phyloP scores from a whole-genome alignment of 306 rosid genomes.

The Quercus dentata region DNA sequence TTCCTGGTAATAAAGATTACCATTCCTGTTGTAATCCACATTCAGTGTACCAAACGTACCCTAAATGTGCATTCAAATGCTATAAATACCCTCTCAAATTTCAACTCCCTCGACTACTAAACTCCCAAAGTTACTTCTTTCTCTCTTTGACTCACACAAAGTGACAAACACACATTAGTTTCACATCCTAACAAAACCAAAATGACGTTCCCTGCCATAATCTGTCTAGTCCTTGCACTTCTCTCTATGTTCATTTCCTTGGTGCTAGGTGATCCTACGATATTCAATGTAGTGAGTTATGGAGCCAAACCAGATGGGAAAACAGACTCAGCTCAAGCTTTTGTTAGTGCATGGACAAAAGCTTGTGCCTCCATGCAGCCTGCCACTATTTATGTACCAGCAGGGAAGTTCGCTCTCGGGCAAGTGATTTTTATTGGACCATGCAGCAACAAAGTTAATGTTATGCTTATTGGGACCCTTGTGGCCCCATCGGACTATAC shows the following conservation, averaged over 20 bases:
- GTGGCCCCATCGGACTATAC: constrained; percentile 42
- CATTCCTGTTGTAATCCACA: no score
- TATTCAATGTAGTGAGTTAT: constrained; percentile 23
- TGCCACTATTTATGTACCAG: constrained; percentile 38
- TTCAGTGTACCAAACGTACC: no score
- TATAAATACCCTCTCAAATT: constrained; percentile 17
- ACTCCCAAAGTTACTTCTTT: not conserved
- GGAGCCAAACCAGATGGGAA: constrained; percentile 35
- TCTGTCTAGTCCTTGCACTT: not conserved
- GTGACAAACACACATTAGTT: not conserved
- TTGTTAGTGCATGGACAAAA: constrained; percentile 31
- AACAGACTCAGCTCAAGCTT: constrained; percentile 33
- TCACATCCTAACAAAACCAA: not conserved
- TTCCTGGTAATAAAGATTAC: no score
- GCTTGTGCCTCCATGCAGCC: constrained; percentile 39
- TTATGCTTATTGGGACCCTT: constrained; percentile 33
- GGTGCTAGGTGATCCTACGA: not conserved
- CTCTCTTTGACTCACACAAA: not conserved
- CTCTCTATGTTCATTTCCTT: constrained; percentile 7
- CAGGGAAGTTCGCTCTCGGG: constrained; percentile 33
- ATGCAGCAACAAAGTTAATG: constrained; percentile 33
- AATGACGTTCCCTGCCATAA: constrained; percentile 7
- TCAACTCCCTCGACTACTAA: not conserved
- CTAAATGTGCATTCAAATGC: not conserved
- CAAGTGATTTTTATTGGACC: constrained; percentile 35